Evolutionary conservation across 371 early-diverging fungal genomes (phyloP).

Genomic region (Thermomucor indicae-seudaticae): DNA sequence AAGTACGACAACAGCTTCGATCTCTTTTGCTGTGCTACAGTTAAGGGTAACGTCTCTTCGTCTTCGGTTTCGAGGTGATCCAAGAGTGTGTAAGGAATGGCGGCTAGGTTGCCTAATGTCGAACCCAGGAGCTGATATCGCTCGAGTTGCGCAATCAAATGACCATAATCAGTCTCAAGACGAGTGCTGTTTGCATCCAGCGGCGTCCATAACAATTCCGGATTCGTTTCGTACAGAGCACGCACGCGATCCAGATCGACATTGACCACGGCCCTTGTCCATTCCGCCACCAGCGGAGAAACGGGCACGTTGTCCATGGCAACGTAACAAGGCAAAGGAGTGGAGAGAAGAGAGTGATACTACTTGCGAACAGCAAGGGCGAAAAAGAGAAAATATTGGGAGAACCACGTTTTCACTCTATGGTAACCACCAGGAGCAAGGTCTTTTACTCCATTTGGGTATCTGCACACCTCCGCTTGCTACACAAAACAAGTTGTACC

Average conservation of each 20-base stretch:
- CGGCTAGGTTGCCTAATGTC: not conserved
- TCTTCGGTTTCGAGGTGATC: slow-evolving; percentile 10
- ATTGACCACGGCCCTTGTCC: slow-evolving; percentile 29
- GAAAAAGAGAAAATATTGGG: slow-evolving; percentile 1
- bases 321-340: slow-evolving; percentile 3
- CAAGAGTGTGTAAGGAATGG: slow-evolving; percentile 8
- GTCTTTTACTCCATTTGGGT: slow-evolving; percentile 4
- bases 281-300: slow-evolving; percentile 15
- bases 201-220: slow-evolving; percentile 31
- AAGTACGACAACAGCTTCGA: slow-evolving; percentile 18
- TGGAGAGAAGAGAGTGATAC: slow-evolving; percentile 5
- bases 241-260: slow-evolving; percentile 18
- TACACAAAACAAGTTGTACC: not conserved
- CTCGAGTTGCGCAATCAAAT: slow-evolving; percentile 10
- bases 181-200: slow-evolving; percentile 13
- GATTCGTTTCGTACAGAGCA: slow-evolving; percentile 13
- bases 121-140: slow-evolving; percentile 10
- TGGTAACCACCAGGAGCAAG: no score
- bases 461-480: not conserved
- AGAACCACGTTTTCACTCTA: no score
- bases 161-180: slow-evolving; percentile 7
- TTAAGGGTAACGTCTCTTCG: not conserved
- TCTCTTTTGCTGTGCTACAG: slow-evolving; percentile 6
- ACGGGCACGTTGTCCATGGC: slow-evolving; percentile 8
- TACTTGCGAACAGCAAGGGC: slow-evolving; percentile 7